Conservation (phyloP, 768 basidiomycete species). For the Sistotremastrum suecicum region DNA sequence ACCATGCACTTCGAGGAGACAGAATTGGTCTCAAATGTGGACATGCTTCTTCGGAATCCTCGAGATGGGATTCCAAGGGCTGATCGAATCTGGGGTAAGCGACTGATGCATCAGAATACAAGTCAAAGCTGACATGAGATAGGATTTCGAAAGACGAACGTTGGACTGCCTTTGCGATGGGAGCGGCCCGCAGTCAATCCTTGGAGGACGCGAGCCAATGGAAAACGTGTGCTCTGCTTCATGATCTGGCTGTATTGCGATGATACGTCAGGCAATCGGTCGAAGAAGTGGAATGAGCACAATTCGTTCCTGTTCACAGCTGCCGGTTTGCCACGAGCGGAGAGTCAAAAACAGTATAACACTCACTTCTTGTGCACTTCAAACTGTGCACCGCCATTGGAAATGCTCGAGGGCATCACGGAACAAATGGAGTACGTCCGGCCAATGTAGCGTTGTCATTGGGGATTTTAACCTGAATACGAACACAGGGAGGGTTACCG, state of each 20-base stretch:
- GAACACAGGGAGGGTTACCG: conserved; percentile 13
- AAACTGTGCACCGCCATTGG: conserved; percentile 25
- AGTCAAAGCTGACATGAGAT: too few relatives aligned
- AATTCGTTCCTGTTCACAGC: conserved; percentile 14
- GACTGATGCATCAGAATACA: too few relatives aligned
- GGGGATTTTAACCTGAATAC: background rate
- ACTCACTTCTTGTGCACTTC: conserved; percentile 20
- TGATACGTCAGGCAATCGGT: conserved; percentile 16
- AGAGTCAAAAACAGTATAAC: conserved; percentile 1
- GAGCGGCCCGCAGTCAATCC: too few relatives aligned
- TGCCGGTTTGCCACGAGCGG: conserved; percentile 4
- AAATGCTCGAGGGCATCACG: conserved; percentile 24
- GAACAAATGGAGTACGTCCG: conserved; percentile 16
- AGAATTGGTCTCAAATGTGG: too few relatives aligned
- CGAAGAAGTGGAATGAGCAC: conserved; percentile 18
- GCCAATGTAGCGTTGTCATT: too few relatives aligned
- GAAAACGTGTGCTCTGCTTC: conserved; percentile 6
- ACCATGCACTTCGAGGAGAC: too few relatives aligned
- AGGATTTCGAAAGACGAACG: too few relatives aligned
- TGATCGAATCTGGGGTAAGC: too few relatives aligned
- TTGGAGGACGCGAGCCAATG: conserved; percentile 4
- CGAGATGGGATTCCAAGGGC: too few relatives aligned
- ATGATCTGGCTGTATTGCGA: conserved; percentile 14
- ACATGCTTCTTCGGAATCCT: too few relatives aligned
- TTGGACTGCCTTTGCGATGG: too few relatives aligned